Conservation (phyloP, 768 basidiomycete species). For the Tephrocybe sp. region DNA sequence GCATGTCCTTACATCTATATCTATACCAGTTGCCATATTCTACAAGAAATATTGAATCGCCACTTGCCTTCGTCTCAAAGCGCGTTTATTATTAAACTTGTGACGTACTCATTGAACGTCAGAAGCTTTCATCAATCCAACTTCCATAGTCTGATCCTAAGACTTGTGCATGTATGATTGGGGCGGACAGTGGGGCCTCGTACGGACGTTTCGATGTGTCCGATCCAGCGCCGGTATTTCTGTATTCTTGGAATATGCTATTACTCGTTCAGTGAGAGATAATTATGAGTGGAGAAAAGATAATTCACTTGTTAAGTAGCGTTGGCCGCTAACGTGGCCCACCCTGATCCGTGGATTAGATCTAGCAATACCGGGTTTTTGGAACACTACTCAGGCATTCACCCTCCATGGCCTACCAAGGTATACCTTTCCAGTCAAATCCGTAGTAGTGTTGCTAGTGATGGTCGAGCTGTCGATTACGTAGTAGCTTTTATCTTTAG, state of each 20-base stretch:
- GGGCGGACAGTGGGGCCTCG: constrained; percentile 18
- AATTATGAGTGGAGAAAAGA: background rate
- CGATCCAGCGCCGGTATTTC: constrained; percentile 24
- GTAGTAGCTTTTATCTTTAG: constrained; percentile 22
- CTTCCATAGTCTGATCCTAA: constrained; percentile 19
- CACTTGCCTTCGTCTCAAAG: no score
- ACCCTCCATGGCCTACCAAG: constrained; percentile 17
- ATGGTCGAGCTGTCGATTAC: constrained; percentile 25
- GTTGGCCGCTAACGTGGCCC: constrained; percentile 21
- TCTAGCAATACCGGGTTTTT: constrained; percentile 20
- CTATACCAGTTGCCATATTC: no score
- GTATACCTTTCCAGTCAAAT: constrained; percentile 19
- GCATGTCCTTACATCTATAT: no score
- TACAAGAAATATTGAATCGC: no score
- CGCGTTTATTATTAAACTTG: no score
- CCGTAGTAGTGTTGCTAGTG: constrained; percentile 16
- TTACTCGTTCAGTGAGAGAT: background rate
- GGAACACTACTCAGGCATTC: constrained; percentile 25
- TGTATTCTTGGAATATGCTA: constrained; percentile 23
- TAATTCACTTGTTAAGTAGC: constrained; percentile 20
- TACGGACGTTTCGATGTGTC: constrained; percentile 20
- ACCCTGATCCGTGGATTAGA: constrained; percentile 22
- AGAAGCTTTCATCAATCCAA: constrained; percentile 22
- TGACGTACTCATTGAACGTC: background rate
- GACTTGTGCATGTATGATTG: constrained; percentile 19